phyloP scores from a whole-genome alignment of 1,139 yeast species.

The Scheffersomyces segobiensis region DNA sequence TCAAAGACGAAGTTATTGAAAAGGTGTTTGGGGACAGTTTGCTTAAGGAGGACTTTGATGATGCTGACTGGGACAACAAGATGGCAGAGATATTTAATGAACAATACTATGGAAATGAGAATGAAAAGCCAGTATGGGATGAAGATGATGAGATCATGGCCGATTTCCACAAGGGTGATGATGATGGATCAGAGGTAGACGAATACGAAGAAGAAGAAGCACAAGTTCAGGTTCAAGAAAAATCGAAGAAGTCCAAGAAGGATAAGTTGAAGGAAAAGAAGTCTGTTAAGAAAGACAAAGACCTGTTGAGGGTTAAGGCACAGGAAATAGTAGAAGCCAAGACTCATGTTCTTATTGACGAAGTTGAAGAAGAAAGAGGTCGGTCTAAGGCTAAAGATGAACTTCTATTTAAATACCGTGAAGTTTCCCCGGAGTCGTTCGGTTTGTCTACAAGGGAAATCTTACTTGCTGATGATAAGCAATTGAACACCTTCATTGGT shows the following conservation, averaged over 20 bases:
- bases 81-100: constrained; percentile 87
- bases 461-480: constrained; percentile 83
- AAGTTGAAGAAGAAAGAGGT: constrained; percentile 64
- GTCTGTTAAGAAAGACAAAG: constrained; percentile 62
- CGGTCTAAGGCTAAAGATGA: constrained; percentile 45
- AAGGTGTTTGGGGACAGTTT: constrained; percentile 71
- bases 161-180: constrained; percentile 15
- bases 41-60: constrained; percentile 86
- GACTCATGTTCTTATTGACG: constrained; percentile 50
- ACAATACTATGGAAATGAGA: constrained; percentile 65
- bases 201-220: constrained; percentile 43
- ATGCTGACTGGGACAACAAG: constrained; percentile 86
- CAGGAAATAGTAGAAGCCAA: constrained; percentile 63
- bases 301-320: constrained; percentile 63
- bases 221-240: constrained; percentile 24
- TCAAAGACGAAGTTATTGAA: constrained; percentile 60
- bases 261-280: constrained; percentile 56
- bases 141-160: constrained; percentile 31
- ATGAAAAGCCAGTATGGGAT: constrained; percentile 42
- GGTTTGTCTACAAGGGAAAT: constrained; percentile 89
- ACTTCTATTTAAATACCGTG: constrained; percentile 77
- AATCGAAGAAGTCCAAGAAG: constrained; percentile 47
- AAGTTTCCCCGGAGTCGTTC: constrained; percentile 91
- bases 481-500: constrained; percentile 80
- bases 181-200: constrained; percentile 17